Evolutionary conservation across 2,329 filamentous ascomycete genomes (phyloP), one percentile per base, ranked within the genome.

Genomic region (Trichocomaceae sp.): DNA sequence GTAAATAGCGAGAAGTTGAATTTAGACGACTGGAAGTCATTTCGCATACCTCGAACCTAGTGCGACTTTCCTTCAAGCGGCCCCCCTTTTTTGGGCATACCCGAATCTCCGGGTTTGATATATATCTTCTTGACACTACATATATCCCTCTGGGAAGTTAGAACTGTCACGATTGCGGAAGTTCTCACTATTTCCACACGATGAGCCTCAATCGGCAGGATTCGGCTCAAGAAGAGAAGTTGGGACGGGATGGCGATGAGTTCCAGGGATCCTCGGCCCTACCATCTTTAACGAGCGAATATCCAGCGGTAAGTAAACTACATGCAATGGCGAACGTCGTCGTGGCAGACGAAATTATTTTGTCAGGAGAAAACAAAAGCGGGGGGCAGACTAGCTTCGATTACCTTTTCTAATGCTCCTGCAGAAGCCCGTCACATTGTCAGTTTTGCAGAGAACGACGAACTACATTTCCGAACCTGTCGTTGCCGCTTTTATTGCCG

Each of bases 401-500:
- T 42, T 22, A 13, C 44, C 31, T 37, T n/a, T 49, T 44, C 45
- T 52, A 42, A 56, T 50, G 13, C 42, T 35, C 41, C 23, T 33
- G 31, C 37, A 52, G 39, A 49, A 55, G 41, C 52, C 50, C 22
- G 23, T 13, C 33, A 53, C 31, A 33, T 35, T 61, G 1, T 59
- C 66, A 22, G n/a, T 69, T 7, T 22, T 67, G 33, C 51, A 56
- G 47, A 59, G 59, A 47, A 57, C 65, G 23, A 69, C 57, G 55
- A 64, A 66, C n/a, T 70, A 65, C 39, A 49, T 96, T 59, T 86
- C 90, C 9, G 87, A 95, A 60, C 91, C 92, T 3, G 85, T 96
- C 39, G 76, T 90, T 33, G 92, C 93, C 42, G 91, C 93, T 33
- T 99, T 99, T 67, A 87, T 95, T 65, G 93, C 90, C 29, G 93